Evolutionary conservation across 108 stramenopile species (phyloP), one percentile per base, ranked within the genome.

Genomic region (Cyclotella atomus): DNA sequence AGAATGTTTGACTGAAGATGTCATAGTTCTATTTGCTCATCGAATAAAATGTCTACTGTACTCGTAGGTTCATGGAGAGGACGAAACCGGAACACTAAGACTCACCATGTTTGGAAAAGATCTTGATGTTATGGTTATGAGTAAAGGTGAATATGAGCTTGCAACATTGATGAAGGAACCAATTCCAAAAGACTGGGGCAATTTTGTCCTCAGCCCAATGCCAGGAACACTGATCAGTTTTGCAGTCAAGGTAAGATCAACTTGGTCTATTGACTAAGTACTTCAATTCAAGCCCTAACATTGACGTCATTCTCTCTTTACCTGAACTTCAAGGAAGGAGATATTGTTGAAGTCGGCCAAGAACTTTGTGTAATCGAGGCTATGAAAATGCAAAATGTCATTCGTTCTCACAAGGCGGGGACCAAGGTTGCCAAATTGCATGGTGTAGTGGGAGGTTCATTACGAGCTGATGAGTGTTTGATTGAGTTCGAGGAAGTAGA

Each of bases 361-460:
- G 92, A 92, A 44, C 83, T 99, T 8, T 96, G 96, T 65, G 84
- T 98, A 27, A 89, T 98, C 3, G 97, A 98, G 83, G 98, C 98
- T 6, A 99, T 99, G 98, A 99, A 99, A 84, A 99, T 99, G 98
- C 97, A 97, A 89, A 99, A 98, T 73, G 83, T 97, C 17, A 85
- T 98, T 23, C 91, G 93, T 20, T 90, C 96, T 19, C 90, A 91
- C 66, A 75, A 84, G 59, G 65, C 69, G 3, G 97, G 91, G 30
- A 68, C 75, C 15, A 83, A 87, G n/a, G 81, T 93, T 59, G 75
- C 68, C 45, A 87, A 82, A 60, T 63, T 96, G 46, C 70, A 72
- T 47, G 87, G 86, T 20, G 59, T 70, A 24, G 88, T 88, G 6
- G 97, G 95, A 12, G 81, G 80, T 7, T 86, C 87, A 0, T 70